Evolutionary conservation across 257 asterid species (phyloP).

Genomic region (Thymus mandschuricus): DNA sequence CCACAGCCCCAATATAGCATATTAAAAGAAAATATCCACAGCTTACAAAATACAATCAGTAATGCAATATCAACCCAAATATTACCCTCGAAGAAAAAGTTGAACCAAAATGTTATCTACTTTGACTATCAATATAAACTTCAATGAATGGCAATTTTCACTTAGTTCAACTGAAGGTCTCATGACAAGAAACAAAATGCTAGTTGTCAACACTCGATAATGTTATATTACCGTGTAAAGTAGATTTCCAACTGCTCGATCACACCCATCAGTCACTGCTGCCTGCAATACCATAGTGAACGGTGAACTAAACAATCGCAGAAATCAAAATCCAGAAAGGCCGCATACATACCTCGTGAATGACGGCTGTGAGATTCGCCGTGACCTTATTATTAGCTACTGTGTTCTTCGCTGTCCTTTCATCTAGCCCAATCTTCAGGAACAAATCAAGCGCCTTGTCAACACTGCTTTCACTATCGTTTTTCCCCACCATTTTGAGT

Average conservation of each 20-base stretch:
- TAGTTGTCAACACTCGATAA: not conserved
- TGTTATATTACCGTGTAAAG: slow-evolving; percentile 67
- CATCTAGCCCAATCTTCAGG: slow-evolving; percentile 54
- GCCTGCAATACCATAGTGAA: slow-evolving; percentile 58
- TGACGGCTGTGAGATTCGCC: slow-evolving; percentile 52
- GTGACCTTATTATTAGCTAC: slow-evolving; percentile 61
- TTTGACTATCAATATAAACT: slow-evolving; percentile 2
- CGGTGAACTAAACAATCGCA: slow-evolving; percentile 11
- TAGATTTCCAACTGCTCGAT: slow-evolving; percentile 77
- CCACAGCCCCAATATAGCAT: not conserved
- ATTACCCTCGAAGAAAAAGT: not conserved
- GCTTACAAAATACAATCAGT: slow-evolving; percentile 19
- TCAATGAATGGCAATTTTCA: not conserved
- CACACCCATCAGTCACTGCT: slow-evolving; percentile 74
- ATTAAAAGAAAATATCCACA: not conserved
- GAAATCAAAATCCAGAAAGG: not conserved
- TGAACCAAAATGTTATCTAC: slow-evolving; percentile 1
- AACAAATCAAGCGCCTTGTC: slow-evolving; percentile 48
- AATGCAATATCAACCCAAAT: slow-evolving; percentile 15
- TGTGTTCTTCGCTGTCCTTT: slow-evolving; percentile 56
- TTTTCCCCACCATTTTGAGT: slow-evolving; percentile 37
- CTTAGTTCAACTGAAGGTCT: not conserved
- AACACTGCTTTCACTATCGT: slow-evolving; percentile 35
- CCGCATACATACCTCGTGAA: slow-evolving; percentile 47
- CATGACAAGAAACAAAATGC: slow-evolving; percentile 12